phyloP scores from a whole-genome alignment of 108 stramenopile genomes.

The Heterococcus sp. region DNA sequence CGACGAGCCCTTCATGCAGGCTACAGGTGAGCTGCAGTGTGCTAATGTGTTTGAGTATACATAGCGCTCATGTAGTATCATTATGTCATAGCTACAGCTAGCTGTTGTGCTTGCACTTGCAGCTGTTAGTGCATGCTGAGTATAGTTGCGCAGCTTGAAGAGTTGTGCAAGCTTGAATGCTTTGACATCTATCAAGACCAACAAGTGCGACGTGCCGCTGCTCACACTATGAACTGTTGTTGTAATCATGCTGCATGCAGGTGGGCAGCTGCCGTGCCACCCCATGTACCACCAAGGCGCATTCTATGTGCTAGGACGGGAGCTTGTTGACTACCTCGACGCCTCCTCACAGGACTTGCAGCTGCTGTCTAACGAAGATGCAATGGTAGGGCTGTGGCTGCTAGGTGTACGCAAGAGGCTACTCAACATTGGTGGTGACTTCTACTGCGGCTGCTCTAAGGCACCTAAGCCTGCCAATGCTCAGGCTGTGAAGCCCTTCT shows the following conservation, averaged over 20 bases:
- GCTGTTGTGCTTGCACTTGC: too few relatives aligned
- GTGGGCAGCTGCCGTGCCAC: constrained; percentile 31
- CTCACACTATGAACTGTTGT: too few relatives aligned
- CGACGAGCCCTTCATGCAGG: constrained; percentile 11
- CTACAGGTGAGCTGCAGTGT: too few relatives aligned
- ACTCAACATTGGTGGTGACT: constrained; percentile 29
- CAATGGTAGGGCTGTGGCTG: constrained; percentile 46
- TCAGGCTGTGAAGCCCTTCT: constrained; percentile 16
- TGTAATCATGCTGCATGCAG: too few relatives aligned
- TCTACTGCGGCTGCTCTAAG: constrained; percentile 34
- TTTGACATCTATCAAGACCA: too few relatives aligned
- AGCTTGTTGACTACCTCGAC: constrained; percentile 17
- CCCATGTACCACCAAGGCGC: constrained; percentile 50
- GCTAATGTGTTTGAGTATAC: too few relatives aligned
- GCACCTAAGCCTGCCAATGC: constrained; percentile 1
- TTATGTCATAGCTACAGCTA: too few relatives aligned
- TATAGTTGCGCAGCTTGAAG: too few relatives aligned
- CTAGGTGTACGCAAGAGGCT: constrained; percentile 15
- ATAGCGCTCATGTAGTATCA: too few relatives aligned
- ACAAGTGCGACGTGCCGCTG: too few relatives aligned
- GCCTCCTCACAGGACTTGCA: constrained; percentile 6
- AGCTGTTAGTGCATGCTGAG: too few relatives aligned
- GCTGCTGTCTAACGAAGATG: constrained; percentile 40
- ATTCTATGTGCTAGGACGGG: constrained; percentile 20
- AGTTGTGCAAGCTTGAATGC: too few relatives aligned